Evolutionary conservation across 2,329 filamentous ascomycete genomes (phyloP).

Genomic region (Aspergillus glaucus): DNA sequence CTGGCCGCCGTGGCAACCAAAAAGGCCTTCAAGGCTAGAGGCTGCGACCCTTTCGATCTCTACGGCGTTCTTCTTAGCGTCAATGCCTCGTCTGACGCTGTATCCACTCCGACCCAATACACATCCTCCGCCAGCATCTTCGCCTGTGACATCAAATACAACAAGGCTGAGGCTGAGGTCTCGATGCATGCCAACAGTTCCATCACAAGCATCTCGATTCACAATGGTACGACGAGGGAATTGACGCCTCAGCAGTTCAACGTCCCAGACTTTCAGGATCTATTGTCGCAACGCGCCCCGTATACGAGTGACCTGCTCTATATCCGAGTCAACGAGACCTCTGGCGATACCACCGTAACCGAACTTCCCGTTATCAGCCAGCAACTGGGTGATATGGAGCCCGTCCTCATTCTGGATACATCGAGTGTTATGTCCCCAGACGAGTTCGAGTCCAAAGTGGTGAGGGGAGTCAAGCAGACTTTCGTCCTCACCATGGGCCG

Average conservation of each 20-base stretch:
- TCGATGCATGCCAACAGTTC: conserved; percentile 31
- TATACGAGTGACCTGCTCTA: conserved; percentile 31
- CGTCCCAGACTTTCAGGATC: conserved; percentile 24
- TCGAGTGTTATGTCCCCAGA: conserved; percentile 22
- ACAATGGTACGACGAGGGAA: conserved; percentile 12
- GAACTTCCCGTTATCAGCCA: conserved; percentile 28
- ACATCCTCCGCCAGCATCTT: conserved; percentile 24
- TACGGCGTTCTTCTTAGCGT: conserved; percentile 28
- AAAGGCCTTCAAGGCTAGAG: conserved; percentile 18
- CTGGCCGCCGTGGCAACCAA: conserved; percentile 7
- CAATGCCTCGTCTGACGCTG: conserved; percentile 15
- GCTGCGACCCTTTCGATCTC: conserved; percentile 25
- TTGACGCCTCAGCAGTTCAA: conserved; percentile 21
- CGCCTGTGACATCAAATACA: conserved; percentile 26
- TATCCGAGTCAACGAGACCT: conserved; percentile 22
- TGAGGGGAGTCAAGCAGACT: conserved; percentile 21
- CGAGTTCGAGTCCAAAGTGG: conserved; percentile 22
- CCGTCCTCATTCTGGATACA: conserved; percentile 23
- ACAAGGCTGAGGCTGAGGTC: conserved; percentile 21
- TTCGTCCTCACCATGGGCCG: conserved; percentile 26
- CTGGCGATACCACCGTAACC: conserved; percentile 19
- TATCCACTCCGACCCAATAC: conserved; percentile 7
- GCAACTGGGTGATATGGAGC: conserved; percentile 23
- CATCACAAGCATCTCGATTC: conserved; percentile 19
- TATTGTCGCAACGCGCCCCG: conserved; percentile 24